Evolutionary conservation across 495 filamentous ascomycete species (phyloP).

Genomic region (Xylaria nigripes): DNA sequence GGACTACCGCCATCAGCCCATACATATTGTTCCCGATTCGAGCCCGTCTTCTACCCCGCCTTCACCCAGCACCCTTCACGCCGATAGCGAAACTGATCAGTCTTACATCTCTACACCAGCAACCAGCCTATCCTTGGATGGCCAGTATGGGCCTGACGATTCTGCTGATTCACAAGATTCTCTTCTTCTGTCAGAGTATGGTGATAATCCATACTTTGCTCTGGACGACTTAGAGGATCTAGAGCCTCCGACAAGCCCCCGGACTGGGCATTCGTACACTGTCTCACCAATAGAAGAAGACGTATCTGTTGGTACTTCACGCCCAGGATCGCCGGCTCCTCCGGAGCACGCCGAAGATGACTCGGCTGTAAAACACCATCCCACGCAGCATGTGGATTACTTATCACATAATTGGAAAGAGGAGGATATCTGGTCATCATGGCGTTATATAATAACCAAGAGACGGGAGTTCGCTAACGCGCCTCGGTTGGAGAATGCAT

Average conservation of each 20-base stretch:
- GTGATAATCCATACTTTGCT: conserved; percentile 39
- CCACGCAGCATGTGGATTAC: conserved; percentile 91
- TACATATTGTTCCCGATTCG: conserved; percentile 31
- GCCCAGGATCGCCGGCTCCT: conserved; percentile 37
- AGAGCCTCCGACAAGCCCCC: conserved; percentile 42
- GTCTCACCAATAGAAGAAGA: conserved; percentile 40
- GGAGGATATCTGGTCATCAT: conserved; percentile 97
- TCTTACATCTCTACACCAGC: conserved; percentile 51
- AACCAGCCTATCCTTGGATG: conserved; percentile 54
- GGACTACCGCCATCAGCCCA: conserved; percentile 20
- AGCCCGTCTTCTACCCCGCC: conserved; percentile 42
- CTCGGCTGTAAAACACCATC: conserved; percentile 64
- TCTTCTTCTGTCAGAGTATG: conserved; percentile 52
- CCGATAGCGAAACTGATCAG: conserved; percentile 29
- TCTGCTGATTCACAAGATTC: conserved; percentile 42
- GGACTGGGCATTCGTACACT: conserved; percentile 34
- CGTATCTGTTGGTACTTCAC: conserved; percentile 36
- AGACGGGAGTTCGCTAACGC: conserved; percentile 71
- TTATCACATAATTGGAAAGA: conserved; percentile 92
- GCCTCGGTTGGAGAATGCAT: conserved; percentile 85
- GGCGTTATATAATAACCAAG: conserved; percentile 81
- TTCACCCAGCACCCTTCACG: conserved; percentile 32
- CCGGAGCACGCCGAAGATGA: conserved; percentile 67
- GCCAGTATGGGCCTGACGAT: conserved; percentile 42
- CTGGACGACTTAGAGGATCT: conserved; percentile 33